Percentiles rank a stretch among this genome's conserved stretches.
phyloP scores from a whole-genome alignment of 75 land plant genomes.

The Ceratopteris richardii region DNA sequence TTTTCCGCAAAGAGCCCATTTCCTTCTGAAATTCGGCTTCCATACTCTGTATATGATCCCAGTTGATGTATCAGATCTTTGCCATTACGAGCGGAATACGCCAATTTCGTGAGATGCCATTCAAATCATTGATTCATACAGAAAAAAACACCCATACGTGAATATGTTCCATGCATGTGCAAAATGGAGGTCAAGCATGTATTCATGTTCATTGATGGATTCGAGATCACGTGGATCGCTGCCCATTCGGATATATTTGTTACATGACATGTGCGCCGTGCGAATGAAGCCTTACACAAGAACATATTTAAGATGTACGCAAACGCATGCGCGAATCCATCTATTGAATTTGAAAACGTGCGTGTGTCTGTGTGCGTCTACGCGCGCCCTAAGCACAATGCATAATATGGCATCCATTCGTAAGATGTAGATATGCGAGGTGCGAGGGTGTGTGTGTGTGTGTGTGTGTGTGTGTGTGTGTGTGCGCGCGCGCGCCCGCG shows the following conservation, averaged over 20 bases:
- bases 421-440: not conserved
- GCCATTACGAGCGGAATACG: not conserved
- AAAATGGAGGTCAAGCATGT: not conserved
- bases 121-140: not conserved
- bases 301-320: not conserved
- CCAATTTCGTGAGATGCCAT: not conserved
- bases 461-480: not conserved
- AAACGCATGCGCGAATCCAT: not conserved
- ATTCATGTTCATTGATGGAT: not conserved
- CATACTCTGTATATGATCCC: conserved; percentile 5
- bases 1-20: conserved; percentile 1
- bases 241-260: not conserved
- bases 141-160: not conserved
- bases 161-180: not conserved
- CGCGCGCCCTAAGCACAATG: not conserved
- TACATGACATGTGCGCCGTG: not conserved
- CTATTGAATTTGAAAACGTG: not conserved
- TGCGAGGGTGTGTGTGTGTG: no score
- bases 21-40: conserved; percentile 16
- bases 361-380: not conserved
- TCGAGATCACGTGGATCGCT: not conserved
- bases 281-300: not conserved
- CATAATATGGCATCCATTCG: not conserved
- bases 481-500: not conserved
- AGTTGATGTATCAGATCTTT: not conserved